Base-by-base conservation (phyloP, 441 rosid species). In the Dalechampia spathulata region DNA sequence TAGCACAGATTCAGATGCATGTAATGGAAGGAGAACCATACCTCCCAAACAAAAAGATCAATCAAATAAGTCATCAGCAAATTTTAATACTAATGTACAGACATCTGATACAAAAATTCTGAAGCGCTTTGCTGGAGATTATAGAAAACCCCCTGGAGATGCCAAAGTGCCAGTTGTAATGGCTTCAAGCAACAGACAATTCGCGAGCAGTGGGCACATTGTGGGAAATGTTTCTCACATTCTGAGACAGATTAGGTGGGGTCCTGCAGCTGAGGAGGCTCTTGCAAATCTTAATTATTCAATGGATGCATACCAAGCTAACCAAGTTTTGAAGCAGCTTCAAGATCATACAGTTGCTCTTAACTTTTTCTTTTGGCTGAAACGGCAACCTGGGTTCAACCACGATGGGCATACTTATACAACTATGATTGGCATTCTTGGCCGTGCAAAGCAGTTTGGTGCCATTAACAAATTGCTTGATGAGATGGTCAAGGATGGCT, bases 381-480 rank as follows among this genome's bases (percentile, higher is more conserved):
- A 83, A 72, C 52, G 58, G 57, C 80, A 67, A 65, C 67, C 83
- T 50, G 75, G 85, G 20, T 90, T 80, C 75, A 83, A 79, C 78
- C 98, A 90, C 26, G 96, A 87, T 71, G 87, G 79, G 27, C 89
- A 85, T 65, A 87, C 98, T 55, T 90, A 85, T 70, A 90, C 98
- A 55, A 90, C 96, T 40, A 87, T 90, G 98, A 79, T 87, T 28
- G 98, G 96, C 49, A 82, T 82, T 64, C 90, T 90, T 42, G 98
- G 98, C 32, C 95, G 87, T 63, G 81, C 85, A 3, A 85, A 65
- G 78, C 88, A 85, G 67, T 87, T 90, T 65, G 81, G 74, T 40
- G 69, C 71, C 5, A 83, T 87, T 63, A 70, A 85, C 68, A 82
- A 72, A 63, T 76, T 90, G 66, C 85, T 87, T 30, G 80, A 79